Conservation (phyloP, 805 yeast species). For the Wickerhamiella spandovensis region DNA sequence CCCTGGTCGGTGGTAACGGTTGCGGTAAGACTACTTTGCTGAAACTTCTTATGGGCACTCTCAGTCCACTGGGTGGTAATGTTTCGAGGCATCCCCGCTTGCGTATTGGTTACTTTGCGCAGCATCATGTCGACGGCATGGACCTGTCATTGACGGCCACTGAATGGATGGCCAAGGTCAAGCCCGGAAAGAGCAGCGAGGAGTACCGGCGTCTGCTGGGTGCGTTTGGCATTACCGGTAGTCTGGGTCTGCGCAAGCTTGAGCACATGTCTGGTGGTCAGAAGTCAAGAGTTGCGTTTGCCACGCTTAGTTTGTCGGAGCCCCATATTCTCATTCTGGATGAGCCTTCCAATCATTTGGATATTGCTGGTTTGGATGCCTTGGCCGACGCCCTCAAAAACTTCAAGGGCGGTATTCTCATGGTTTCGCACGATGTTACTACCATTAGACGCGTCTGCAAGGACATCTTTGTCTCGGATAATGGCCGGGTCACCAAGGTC, state of each 20-base stretch:
- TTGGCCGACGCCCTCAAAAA: constrained; percentile 74
- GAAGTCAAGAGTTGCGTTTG: constrained; percentile 95
- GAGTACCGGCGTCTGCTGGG: constrained; percentile 95
- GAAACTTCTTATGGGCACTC: constrained; percentile 68
- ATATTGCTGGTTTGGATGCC: constrained; percentile 96
- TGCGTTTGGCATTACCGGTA: constrained; percentile 92
- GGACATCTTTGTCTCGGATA: constrained; percentile 92
- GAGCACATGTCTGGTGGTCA: constrained; percentile 91
- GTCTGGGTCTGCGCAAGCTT: constrained; percentile 85
- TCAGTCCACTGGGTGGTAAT: constrained; percentile 63
- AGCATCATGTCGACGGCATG: constrained; percentile 97
- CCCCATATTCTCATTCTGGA: constrained; percentile 89
- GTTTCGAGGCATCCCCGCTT: constrained; percentile 72
- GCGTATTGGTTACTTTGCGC: constrained; percentile 94
- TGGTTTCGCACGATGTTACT: constrained; percentile 96
- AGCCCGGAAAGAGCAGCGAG: constrained; percentile 90
- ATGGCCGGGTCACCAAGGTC: constrained; percentile 64
- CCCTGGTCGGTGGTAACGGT: constrained; percentile 97
- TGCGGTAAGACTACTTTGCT: constrained; percentile 96
- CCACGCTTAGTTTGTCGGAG: constrained; percentile 75
- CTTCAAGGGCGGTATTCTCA: constrained; percentile 89
- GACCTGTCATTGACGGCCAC: constrained; percentile 77
- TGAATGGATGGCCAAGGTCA: constrained; percentile 79
- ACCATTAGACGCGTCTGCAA: constrained; percentile 80
- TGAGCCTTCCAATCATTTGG: constrained; percentile 97